phyloP scores from a whole-genome alignment of 2,329 filamentous ascomycete species.

The Fusarium oligoseptatum region DNA sequence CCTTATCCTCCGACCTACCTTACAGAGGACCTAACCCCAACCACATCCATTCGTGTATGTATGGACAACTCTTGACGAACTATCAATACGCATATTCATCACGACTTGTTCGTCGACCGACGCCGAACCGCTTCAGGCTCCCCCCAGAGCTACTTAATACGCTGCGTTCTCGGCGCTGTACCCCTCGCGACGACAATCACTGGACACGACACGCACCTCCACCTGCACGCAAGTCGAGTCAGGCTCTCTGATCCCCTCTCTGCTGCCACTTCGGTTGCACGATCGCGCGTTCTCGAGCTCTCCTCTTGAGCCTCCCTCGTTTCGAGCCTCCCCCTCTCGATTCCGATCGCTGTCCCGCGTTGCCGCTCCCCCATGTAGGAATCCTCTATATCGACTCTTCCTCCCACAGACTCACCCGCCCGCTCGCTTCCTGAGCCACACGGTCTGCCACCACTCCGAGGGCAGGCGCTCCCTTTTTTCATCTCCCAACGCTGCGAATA shows the following conservation, averaged over 20 bases:
- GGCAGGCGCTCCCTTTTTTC: conserved; percentile 53
- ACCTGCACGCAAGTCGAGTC: conserved; percentile 40
- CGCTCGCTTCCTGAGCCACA: conserved; percentile 48
- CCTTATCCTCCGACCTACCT: conserved; percentile 48
- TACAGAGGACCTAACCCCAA: conserved; percentile 38
- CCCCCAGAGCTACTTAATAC: conserved; percentile 42
- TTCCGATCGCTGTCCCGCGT: conserved; percentile 27
- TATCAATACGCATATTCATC: conserved; percentile 47
- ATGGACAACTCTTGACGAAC: conserved; percentile 45
- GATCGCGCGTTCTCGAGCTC: conserved; percentile 39
- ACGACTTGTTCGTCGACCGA: conserved; percentile 37
- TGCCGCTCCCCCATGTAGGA: conserved; percentile 53
- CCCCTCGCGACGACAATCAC: conserved; percentile 33
- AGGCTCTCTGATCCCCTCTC: conserved; percentile 37
- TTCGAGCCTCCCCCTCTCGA: conserved; percentile 19
- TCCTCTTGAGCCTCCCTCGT: conserved; percentile 2
- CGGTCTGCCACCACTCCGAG: conserved; percentile 52
- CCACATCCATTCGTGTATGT: conserved; percentile 41
- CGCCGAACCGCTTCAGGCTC: conserved; percentile 41
- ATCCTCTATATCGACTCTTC: conserved; percentile 41
- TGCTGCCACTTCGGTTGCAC: conserved; percentile 31
- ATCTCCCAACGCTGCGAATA: conserved; percentile 51
- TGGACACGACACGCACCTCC: conserved; percentile 46
- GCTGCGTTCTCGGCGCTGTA: conserved; percentile 42
- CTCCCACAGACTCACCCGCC: conserved; percentile 46